Evolutionary conservation across 768 basidiomycete species (phyloP), one percentile per base, ranked within the genome.

Genomic region (Mycena belliarum): DNA sequence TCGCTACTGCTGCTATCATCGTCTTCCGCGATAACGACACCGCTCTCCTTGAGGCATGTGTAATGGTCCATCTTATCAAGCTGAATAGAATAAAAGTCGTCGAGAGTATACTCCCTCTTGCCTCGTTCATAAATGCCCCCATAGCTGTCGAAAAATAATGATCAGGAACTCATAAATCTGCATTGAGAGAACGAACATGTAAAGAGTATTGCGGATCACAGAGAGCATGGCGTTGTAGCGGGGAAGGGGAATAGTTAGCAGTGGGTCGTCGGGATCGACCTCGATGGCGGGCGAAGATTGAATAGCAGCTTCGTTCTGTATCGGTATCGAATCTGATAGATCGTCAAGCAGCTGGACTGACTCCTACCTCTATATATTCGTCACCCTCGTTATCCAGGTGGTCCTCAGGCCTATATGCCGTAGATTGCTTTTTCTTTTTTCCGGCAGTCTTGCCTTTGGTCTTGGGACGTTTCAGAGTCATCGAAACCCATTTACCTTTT

Each of bases 211-310:
- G 21, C 86, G 81, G 41, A 93, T 77, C 8, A 95, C 86, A 0
- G 92, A 85, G 8, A 95, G 76, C 93, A 96, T 95, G 5, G 91
- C 82, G 65, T 95, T 96, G 70, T 95, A 95, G 9, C 92, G 79
- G 1, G 86, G 79, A 18, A 87, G 75, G 0, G 94, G 95, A 1
- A 75, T 72, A 0, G 88, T 85, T 58, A 79, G 67, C 35, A 75
- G 72, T 0, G 91, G 88, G 66, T 93, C 91, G 51, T 90, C 83
- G 0, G 79, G 75, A 61, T 88, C 85, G 11, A 67, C 49, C 21
- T 81, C 81, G 32, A 44, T 45, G 14, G 43, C 50, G 28, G 60
- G 61, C 15, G 60, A 55, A n/a, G 44, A 37, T 9, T 35, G 41
- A 26, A 29, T 15, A 10, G 37, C 20, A 29, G 44, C n/a, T 33